Evolutionary conservation across 2,329 filamentous ascomycete genomes (phyloP), one percentile per base, ranked within the genome.

Genomic region (Karstenula rhodostoma): DNA sequence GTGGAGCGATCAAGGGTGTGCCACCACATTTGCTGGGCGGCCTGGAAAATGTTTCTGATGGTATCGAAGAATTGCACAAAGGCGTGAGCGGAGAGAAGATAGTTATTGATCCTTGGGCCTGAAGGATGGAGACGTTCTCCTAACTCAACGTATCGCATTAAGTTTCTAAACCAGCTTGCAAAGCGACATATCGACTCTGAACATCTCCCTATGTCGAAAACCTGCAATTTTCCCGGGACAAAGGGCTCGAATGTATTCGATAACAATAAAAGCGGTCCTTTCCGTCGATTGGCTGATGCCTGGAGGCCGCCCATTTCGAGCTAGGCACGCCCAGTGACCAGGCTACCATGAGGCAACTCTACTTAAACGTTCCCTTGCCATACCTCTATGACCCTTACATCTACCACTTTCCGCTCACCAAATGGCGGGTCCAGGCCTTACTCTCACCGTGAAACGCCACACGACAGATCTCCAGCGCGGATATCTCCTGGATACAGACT

Each of bases 61-160:
- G 61, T 9, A 54, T 74, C 47, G 68, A 74, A 33, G 63, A 48
- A 54, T 35, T 70, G n/a, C 56, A 64, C 32, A 70, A 53, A 1
- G 71, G 75, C 3, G 72, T 77, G 17, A 76, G 76, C 64, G 74
- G 66, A 6, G 67, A 59, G 29, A 77, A 74, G 61, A 57, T 77
- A 40, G 67, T 77, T 25, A 57, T 72, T 35, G 60, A 70, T 9
- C 66, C 68, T 2, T 69, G 67, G 66, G 56, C 55, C 3, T 59
- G 32, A 37, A 15, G 3, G 17, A n/a, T 13, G 35, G 12, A n/a
- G 17, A 3, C 17, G 5, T 40, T 13, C 4, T 40, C 17, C 2
- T 13, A 17, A n/a, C 7, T 40, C 35, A 10, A 40, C 35, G 17
- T 40, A 3, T 40, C 10, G 17, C 13, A 40, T 8, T 32, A 32